phyloP scores from a whole-genome alignment of 148 eudicot species.

The Camellia japonica region DNA sequence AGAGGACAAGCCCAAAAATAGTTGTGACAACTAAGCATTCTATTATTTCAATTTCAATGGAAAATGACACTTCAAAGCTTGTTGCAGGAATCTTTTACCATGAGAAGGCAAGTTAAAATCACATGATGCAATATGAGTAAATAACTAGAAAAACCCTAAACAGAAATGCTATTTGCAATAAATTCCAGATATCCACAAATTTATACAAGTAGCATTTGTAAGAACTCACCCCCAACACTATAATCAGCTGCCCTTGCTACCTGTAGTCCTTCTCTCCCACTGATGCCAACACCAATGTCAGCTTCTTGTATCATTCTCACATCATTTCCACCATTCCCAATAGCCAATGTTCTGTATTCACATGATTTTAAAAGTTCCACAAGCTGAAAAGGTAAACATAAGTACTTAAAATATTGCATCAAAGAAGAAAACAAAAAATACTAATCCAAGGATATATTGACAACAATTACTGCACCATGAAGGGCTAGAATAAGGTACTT shows the following conservation, averaged over 20 bases:
- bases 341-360: conserved; percentile 91
- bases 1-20: too few species aligned
- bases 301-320: conserved; percentile 99
- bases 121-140: not conserved
- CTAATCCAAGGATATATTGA: not conserved
- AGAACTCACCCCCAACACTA: conserved; percentile 87
- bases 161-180: not conserved
- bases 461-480: not conserved
- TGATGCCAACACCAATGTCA: conserved; percentile 99
- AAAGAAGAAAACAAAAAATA: not conserved
- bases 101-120: not conserved
- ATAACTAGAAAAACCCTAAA: not conserved
- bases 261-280: conserved; percentile 98
- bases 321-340: conserved; percentile 99
- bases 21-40: too few species aligned
- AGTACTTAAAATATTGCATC: not conserved
- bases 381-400: conserved; percentile 45
- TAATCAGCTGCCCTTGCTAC: conserved; percentile 99
- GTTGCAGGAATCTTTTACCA: not conserved
- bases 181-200: not conserved
- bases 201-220: not conserved
- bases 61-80: too few species aligned
- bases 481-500: not conserved
- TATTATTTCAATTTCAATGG: too few species aligned
- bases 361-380: conserved; percentile 87